Evolutionary conservation across 352 stramenopile genomes (phyloP), one percentile per base, ranked within the genome.

Genomic region (Phytophthora pini): DNA sequence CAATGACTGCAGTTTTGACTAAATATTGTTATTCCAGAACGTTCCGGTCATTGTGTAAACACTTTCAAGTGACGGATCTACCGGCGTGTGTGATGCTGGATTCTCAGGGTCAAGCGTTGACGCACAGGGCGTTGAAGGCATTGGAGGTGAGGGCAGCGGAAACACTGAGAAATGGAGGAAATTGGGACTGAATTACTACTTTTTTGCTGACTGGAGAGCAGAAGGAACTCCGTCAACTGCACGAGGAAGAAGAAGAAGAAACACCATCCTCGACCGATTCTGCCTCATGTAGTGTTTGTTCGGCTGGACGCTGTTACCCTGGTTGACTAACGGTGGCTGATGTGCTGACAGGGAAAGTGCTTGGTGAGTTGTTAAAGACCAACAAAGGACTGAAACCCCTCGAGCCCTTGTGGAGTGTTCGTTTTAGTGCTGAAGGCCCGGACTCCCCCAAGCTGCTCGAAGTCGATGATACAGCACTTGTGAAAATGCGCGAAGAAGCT

Each of bases 401-500:
- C 29, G 54, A 20, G n/a, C 55, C 69, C n/a, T 45, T 77, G n/a
- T 65, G 68, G 59, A 52, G 63, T 59, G 26, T 70, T 20, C 7
- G 61, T 22, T 54, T 43, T 43, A 10, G 10, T 55, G 10, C 3
- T 12, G 20, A 7, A 34, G 22, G n/a, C 9, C 17, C 34, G 9
- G 17, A 61, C 13, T 26, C 57, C n/a, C 47, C 36, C 2, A 22
- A 61, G 15, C 12, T n/a, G 4, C 34, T 65, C 15, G 10, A 70
- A 6, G 41, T 63, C 5, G 36, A 71, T 24, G 59, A 74, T 26
- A 13, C 38, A n/a, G 26, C 11, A 6, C 54, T 92, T 46, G 65
- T 85, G 0, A 49, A 72, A 24, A 85, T 87, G 52, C 78, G 83
- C 0, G 65, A 87, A 5, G 47, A 72, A 7, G 78, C 85, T 11